These are phyloP conservation scores for Fraxinus anomala DNA, from an alignment of 257 asterid species.

Conservation along the genomic window DNA sequence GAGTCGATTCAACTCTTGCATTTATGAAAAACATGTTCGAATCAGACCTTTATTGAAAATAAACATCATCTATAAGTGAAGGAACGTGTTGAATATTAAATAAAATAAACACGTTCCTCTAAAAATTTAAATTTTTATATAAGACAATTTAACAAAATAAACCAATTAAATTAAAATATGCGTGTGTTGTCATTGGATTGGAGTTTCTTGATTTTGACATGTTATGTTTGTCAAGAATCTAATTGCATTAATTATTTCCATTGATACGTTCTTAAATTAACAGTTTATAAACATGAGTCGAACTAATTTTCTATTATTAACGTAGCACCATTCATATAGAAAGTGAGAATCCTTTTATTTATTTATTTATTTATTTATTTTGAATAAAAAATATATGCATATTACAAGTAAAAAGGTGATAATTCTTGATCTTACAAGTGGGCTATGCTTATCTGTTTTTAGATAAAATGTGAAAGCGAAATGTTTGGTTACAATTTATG, in stretches of 20 bases:
- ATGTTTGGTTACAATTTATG: constrained; percentile 35
- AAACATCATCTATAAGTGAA: not conserved
- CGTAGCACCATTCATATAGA: constrained; percentile 1
- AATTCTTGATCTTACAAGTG: constrained; percentile 17
- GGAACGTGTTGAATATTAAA: too few relatives aligned
- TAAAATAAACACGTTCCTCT: not conserved
- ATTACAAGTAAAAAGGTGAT: constrained; percentile 5
- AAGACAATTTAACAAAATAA: too few relatives aligned
- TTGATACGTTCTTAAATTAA: too few relatives aligned
- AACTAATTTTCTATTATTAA: not conserved
- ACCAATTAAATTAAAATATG: too few relatives aligned
- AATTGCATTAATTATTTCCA: too few relatives aligned
- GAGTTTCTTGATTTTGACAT: too few relatives aligned
- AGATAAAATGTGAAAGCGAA: constrained; percentile 35
- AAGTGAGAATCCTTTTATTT: constrained; percentile 8
- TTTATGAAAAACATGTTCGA: not conserved
- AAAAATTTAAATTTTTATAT: too few relatives aligned
- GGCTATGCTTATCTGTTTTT: constrained; percentile 20
- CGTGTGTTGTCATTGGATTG: too few relatives aligned
- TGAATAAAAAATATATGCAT: not conserved
- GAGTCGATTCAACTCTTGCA: not conserved
- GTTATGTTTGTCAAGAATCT: too few relatives aligned
- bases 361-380: too few relatives aligned
- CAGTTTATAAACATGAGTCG: too few relatives aligned
- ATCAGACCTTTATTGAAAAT: too few relatives aligned